Evolutionary conservation across 352 stramenopile species (phyloP), one percentile per base, ranked within the genome.

Genomic region (Phytophthora ramorum): DNA sequence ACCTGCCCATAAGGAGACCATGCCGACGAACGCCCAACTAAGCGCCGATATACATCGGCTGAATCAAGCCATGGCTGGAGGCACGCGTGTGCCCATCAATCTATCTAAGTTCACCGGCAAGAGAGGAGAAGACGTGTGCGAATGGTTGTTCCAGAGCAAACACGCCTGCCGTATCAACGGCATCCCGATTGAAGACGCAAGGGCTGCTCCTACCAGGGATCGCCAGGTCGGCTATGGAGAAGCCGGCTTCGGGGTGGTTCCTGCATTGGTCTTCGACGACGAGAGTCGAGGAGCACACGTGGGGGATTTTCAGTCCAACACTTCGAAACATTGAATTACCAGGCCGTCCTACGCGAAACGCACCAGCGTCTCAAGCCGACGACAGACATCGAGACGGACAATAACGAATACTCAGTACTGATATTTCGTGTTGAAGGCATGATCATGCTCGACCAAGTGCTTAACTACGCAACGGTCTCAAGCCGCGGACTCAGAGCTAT

Each of bases 71-170:
- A 58, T 65, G 28, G 46, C 58, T 16, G 47, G 19, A 13, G 24
- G 19, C 37, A 45, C 47, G 2, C 12, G 9, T 16, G 40, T 63
- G 10, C 56, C 56, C 7, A 56, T 4, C 32, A 56, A 51, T 16
- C n/a, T 63, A 35, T n/a, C 56, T 4, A 56, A 57, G 45, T 56
- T 63, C 45, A 63, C 34, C 16, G 56, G 45, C 32, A 63, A 63
- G 24, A 12, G 24, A 13, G 45, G 56, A 4, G 45, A 63, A 41
- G 56, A 50, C 46, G 22, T 51, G 20, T 14, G 45, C 9, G 24
- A 63, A 56, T 56, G 45, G 52, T n/a, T 58, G 7, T 58, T 48
- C 22, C 50, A 58, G 20, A 37, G 48, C 17, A 40, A 43, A 28
- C 53, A 53, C 41, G 41, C 53, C 5, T 58, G 37, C 16, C 52